Evolutionary conservation across 192 early-diverging fungal genomes (phyloP).

Genomic region (Mortierella alpina): DNA sequence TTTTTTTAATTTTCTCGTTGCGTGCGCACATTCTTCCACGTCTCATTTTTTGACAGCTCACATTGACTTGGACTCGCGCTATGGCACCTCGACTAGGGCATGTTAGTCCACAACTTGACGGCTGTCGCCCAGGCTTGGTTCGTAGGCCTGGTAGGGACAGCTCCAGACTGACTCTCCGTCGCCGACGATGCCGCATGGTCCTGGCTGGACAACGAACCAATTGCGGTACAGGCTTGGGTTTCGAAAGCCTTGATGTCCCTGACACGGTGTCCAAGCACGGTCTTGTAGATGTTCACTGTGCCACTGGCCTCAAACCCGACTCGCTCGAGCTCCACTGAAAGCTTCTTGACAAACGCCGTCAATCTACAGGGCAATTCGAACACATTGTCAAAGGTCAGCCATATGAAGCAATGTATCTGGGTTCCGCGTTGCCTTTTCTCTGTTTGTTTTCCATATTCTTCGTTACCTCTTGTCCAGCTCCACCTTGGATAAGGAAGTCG

Average conservation of each 20-base stretch:
- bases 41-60: neutral
- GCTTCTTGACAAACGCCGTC: slow-evolving; percentile 20
- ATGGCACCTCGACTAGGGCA: no score
- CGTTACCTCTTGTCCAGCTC: slow-evolving; percentile 13
- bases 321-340: slow-evolving; percentile 23
- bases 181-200: no score
- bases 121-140: slow-evolving; percentile 30
- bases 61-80: neutral
- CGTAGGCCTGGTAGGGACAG: neutral
- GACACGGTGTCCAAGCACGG: slow-evolving; percentile 26
- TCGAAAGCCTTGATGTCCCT: slow-evolving; percentile 48
- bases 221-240: slow-evolving; percentile 10
- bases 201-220: no score
- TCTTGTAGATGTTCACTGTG: slow-evolving; percentile 26
- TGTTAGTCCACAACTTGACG: slow-evolving; percentile 4
- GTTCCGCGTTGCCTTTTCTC: neutral
- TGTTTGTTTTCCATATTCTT: neutral
- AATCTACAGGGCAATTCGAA: neutral
- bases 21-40: neutral
- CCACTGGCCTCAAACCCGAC: slow-evolving; percentile 36
- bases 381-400: neutral
- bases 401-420: neutral
- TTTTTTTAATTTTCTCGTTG: no score
- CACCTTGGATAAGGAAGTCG: neutral
- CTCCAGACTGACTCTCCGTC: neutral